Base-by-base conservation (phyloP, 2,329 filamentous ascomycete species). In the Kalaharituber pfeilii region DNA sequence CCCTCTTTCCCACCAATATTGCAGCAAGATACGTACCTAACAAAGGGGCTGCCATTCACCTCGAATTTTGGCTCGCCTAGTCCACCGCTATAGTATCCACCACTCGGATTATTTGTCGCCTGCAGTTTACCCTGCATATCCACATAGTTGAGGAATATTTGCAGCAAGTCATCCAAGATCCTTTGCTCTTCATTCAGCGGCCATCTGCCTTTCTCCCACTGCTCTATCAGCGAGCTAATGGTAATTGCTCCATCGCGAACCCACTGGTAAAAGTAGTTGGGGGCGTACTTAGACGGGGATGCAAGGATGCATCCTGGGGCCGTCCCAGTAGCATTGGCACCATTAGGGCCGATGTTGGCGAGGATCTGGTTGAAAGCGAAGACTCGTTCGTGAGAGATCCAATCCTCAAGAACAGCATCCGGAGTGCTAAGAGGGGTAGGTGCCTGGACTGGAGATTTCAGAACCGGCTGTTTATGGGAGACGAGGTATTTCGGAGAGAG, bases 251-350 rank as follows among this genome's bases (percentile, higher is more conserved):
- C 69, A 58, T 72, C 70, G 54, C 70, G 67, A 30, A 71, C 66
- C 70, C 70, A 72, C 60, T 72, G 69, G 57, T 67, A 72, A 61
- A 66, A 72, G 59, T 72, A 72, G 55, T 72, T 65, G 9, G 70
- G 70, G 18, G 64, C 61, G 2, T 66, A 55, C 26, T 63, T 66
- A 15, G 67, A 70, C 2, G 70, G 70, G 53, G 70, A 71, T 25
- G 70, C 70, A 29, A 72, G 62, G 1, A 72, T 69, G 2, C 68
- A 68, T 28, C 70, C 70, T 22, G 64, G 61, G 5, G 62, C 67
- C 5, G 68, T 69, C 18, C 63, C 65, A 50, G 60, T 53, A 1
- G 67, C 63, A 52, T 70, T 69, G 8, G 60, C 57, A 5, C 70
- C 70, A n/a, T 66, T 64, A 6, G 70, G 70, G 2, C 69, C 67